Base-by-base conservation (phyloP, 306 rosid genomes). In the Medicago lupulina region DNA sequence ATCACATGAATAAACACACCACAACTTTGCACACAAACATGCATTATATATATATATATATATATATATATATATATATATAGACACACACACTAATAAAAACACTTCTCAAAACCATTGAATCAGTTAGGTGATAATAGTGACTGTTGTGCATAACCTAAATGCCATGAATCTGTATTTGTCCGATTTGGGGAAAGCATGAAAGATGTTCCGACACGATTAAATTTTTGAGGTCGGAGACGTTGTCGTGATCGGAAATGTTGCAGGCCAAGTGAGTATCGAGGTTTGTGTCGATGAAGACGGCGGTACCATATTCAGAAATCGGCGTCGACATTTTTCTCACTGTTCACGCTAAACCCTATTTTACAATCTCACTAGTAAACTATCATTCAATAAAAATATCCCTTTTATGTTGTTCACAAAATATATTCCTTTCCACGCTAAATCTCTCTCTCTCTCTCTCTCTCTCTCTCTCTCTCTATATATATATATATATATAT, bases 221-320 rank as follows among this genome's bases (percentile, higher is more conserved):
- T 19, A 49, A 73, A 70, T 76, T 67, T 88, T 92, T 91, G 85
- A 94, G 83, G 60, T 82, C 85, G 19, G 79, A 85, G 76, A 90
- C 87, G 19, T 92, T 85, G 65, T 87, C 89, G 70, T 47, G 17
- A 77, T 76, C 58, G 39, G 79, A 81, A 82, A 88, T 82, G 57
- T 76, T 8, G 79, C 89, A 12, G 28, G 87, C 95, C 71, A 92
- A 64, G 89, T 81, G 90, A 16, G 97, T 94, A 40, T 62, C 88
- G 70, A 92, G 90, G 75, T 69, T 94, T 50, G 98, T 90, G 43
- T 88, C 89, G 19, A 94, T 23, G 85, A 87, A 94, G 66, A 90
- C 85, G 1, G 89, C 78, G 79, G 15, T 55, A 50, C 84, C 39
- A 70, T 40, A 50, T 43, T 23, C 19, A 11, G 18, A 53, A 36